A percentile compares a stretch with the other conserved stretches of the same genome.
Conservation (phyloP, 768 basidiomycete genomes). For the Hericium coralloides region DNA sequence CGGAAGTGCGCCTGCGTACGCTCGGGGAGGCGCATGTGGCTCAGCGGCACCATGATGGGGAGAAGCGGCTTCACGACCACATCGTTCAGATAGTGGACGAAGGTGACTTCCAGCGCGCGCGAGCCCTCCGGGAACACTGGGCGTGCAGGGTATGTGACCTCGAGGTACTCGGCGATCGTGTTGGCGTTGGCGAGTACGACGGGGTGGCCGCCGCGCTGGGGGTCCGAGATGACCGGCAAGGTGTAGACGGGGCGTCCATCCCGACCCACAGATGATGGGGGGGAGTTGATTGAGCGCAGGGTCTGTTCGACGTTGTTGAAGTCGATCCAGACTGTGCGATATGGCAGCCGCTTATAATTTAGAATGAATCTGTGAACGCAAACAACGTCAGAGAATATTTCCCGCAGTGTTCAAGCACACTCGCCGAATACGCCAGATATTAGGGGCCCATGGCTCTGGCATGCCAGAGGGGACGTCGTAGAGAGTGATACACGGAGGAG, state of each 20-base stretch:
- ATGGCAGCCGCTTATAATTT: slow-evolving; percentile 68
- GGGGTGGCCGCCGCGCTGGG: slow-evolving; percentile 25
- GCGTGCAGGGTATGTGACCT: slow-evolving; percentile 56
- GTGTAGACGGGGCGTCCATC: slow-evolving; percentile 59
- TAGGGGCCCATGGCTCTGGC: slow-evolving; percentile 69
- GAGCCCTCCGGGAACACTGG: slow-evolving; percentile 66
- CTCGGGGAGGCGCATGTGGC: slow-evolving; percentile 50
- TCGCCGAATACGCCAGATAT: slow-evolving; percentile 64
- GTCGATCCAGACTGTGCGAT: slow-evolving; percentile 64
- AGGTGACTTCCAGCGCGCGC: slow-evolving; percentile 56
- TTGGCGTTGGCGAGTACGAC: slow-evolving; percentile 50
- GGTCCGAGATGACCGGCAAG: slow-evolving; percentile 61
- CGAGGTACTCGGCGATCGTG: slow-evolving; percentile 65
- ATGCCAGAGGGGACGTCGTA: slow-evolving; percentile 58
- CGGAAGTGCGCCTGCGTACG: slow-evolving; percentile 45
- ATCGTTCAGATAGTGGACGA: slow-evolving; percentile 63
- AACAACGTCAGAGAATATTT: background rate
- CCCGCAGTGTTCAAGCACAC: background rate
- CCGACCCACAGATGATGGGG: slow-evolving; percentile 40
- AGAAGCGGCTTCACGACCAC: slow-evolving; percentile 57
- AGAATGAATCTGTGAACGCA: slow-evolving; percentile 45
- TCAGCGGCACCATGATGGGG: slow-evolving; percentile 62
- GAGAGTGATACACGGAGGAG: slow-evolving; percentile 46
- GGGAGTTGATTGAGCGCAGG: slow-evolving; percentile 48
- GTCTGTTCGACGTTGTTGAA: slow-evolving; percentile 60